Evolutionary conservation across 2,329 filamentous ascomycete genomes (phyloP).

Genomic region (Arthroderma sp.): DNA sequence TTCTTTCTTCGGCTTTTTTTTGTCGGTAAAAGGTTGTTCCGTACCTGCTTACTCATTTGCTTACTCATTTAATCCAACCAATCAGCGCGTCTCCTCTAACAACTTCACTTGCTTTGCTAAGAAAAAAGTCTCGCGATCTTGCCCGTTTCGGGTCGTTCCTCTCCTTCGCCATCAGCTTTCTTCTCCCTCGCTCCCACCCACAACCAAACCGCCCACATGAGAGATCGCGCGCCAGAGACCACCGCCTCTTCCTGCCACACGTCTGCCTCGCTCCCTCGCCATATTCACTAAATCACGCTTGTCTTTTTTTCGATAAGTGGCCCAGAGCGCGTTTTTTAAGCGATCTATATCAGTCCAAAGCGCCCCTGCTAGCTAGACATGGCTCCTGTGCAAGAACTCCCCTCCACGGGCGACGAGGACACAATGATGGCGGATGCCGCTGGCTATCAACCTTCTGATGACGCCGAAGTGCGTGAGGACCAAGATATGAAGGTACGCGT

Average conservation of each 20-base stretch:
- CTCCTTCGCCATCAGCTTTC: constrained; percentile 6
- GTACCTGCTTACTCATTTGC: not conserved
- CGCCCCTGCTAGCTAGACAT: constrained; percentile 19
- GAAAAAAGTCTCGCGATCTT: constrained; percentile 6
- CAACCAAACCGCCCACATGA: not conserved
- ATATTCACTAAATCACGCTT: too few relatives aligned
- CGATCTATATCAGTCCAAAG: not conserved
- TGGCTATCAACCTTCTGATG: constrained; percentile 25
- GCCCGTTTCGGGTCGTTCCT: constrained; percentile 6
- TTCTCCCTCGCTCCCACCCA: not conserved
- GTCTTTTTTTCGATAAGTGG: not conserved
- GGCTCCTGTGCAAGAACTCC: constrained; percentile 28
- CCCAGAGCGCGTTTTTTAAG: not conserved
- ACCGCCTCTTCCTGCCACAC: not conserved
- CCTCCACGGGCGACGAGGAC: constrained; percentile 34
- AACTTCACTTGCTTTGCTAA: constrained; percentile 23
- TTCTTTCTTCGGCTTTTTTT: not conserved
- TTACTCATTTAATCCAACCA: constrained; percentile 25
- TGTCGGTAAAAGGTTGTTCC: constrained; percentile 8
- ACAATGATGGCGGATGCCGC: constrained; percentile 38
- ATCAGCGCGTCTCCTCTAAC: constrained; percentile 26
- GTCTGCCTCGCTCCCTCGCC: not conserved
- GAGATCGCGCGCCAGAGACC: constrained; percentile 1
- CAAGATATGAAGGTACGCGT: constrained; percentile 31
- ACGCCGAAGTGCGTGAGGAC: constrained; percentile 28